Percentiles rank a stretch among this genome's conserved stretches.
Evolutionary conservation across 352 stramenopile genomes (phyloP).

Genomic region (Phytophthora quininea): DNA sequence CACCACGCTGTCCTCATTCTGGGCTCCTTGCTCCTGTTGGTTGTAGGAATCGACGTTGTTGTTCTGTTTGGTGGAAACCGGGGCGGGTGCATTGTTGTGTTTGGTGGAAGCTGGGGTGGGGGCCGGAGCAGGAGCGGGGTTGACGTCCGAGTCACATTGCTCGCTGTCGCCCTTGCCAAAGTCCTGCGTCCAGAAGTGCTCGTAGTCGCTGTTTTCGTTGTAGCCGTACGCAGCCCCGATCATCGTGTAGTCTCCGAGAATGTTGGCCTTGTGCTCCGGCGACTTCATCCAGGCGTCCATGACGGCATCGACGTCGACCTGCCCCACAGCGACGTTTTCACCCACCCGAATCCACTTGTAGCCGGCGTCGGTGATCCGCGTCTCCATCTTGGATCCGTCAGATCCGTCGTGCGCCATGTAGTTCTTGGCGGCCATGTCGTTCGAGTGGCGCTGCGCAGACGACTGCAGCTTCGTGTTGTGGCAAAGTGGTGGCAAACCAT

Average conservation of each 20-base stretch:
- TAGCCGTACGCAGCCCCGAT: slow-evolving; percentile 35
- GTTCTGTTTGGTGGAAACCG: slow-evolving; percentile 6
- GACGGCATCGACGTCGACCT: slow-evolving; percentile 33
- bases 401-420: slow-evolving; percentile 53
- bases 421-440: slow-evolving; percentile 49
- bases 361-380: slow-evolving; percentile 40
- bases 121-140: neutral
- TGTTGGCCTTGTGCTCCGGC: slow-evolving; percentile 35
- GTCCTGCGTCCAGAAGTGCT: slow-evolving; percentile 60
- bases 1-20: slow-evolving; percentile 4
- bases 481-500: slow-evolving; percentile 36
- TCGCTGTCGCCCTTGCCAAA: slow-evolving; percentile 41
- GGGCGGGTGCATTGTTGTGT: slow-evolving; percentile 1
- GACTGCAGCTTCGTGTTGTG: slow-evolving; percentile 40
- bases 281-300: slow-evolving; percentile 50
- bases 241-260: slow-evolving; percentile 38
- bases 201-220: slow-evolving; percentile 26
- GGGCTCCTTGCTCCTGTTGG: slow-evolving; percentile 13
- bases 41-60: slow-evolving; percentile 3
- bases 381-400: slow-evolving; percentile 40
- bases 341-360: slow-evolving; percentile 47
- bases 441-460: slow-evolving; percentile 24
- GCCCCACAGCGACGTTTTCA: slow-evolving; percentile 45
- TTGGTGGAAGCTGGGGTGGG: no score
- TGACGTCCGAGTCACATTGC: slow-evolving; percentile 21